Evolutionary conservation across 495 filamentous ascomycete genomes (phyloP).

Genomic region (Echria macrotheca): DNA sequence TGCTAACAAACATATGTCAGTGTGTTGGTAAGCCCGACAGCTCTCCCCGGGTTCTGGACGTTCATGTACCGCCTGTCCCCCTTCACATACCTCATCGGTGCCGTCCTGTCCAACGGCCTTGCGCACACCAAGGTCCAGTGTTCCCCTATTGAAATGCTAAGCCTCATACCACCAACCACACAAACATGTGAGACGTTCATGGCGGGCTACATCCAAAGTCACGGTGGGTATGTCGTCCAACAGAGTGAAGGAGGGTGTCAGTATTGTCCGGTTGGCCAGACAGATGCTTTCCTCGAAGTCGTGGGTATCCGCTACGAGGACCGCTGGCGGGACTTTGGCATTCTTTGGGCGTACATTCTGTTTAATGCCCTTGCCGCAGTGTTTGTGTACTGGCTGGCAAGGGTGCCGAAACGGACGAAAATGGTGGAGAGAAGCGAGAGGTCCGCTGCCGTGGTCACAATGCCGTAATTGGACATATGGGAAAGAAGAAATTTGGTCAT

Average conservation of each 20-base stretch:
- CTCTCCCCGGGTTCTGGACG: conserved; percentile 40
- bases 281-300: conserved; percentile 38
- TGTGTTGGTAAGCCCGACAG: conserved; percentile 15
- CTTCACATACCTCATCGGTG: conserved; percentile 47
- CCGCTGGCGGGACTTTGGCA: conserved; percentile 46
- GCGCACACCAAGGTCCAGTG: not conserved
- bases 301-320: conserved; percentile 36
- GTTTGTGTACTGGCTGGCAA: conserved; percentile 44
- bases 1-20: too few species aligned
- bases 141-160: not conserved
- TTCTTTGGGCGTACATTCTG: conserved; percentile 44
- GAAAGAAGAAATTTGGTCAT: too few species aligned
- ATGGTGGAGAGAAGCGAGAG: too few species aligned
- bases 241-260: conserved; percentile 28
- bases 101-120: conserved; percentile 10
- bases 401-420: conserved; percentile 25
- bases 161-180: not conserved
- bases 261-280: conserved; percentile 38
- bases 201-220: conserved; percentile 11
- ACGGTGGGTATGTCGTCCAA: conserved; percentile 30
- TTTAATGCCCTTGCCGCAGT: conserved; percentile 46
- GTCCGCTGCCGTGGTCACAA: too few species aligned
- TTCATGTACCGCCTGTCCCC: conserved; percentile 47
- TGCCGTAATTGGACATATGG: too few species aligned
- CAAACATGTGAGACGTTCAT: conserved; percentile 12